Base-by-base conservation (phyloP, 495 filamentous ascomycete species). In the Hamigera avellanea region DNA sequence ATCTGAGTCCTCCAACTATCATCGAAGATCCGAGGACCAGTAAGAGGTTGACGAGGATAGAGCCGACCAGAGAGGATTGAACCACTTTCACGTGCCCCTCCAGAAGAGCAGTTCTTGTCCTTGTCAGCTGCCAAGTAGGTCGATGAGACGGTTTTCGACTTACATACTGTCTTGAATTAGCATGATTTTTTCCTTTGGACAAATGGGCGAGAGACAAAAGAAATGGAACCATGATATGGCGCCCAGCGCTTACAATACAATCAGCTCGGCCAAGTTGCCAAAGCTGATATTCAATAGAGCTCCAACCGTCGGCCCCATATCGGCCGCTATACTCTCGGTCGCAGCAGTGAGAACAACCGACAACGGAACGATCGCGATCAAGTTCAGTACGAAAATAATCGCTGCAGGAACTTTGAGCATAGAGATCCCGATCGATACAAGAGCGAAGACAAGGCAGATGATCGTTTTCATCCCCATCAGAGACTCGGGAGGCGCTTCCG, bases 301-400 rank as follows among this genome's bases (percentile, higher is more conserved):
- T 18, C 52, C 52, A 12, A 40, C 32, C 8, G 50, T 48, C 32
- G 45, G 46, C 13, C 52, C 52, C 30, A 48, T 23, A 19, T 43
- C 39, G 6, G 28, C 23, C 7, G 46, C 30, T 3, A 55, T 28
- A 23, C 33, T 32, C 37, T 54, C 51, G 8, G 51, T 54, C 36
- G 51, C 49, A 40, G 43, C 36, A 16, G 41, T 52, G 8, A 54
- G 40, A 1, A 39, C 41, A 17, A 45, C 36, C 1, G 49, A 41
- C 14, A 54, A 23, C 2, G 49, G 51, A 9, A 54, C 35, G 28
- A 54, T 52, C 13, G 49, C 51, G 26, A 49, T 42, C n/a, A 54
- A 35, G 26, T 54, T 54, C 33, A 36, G 36, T 18, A 46, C 33
- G 21, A 54, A 53, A 33, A 43, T 36, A n/a, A 41, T 21, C 6